Evolutionary conservation across 2,329 filamentous ascomycete species (phyloP).

Genomic region (Penicillium occitanis): DNA sequence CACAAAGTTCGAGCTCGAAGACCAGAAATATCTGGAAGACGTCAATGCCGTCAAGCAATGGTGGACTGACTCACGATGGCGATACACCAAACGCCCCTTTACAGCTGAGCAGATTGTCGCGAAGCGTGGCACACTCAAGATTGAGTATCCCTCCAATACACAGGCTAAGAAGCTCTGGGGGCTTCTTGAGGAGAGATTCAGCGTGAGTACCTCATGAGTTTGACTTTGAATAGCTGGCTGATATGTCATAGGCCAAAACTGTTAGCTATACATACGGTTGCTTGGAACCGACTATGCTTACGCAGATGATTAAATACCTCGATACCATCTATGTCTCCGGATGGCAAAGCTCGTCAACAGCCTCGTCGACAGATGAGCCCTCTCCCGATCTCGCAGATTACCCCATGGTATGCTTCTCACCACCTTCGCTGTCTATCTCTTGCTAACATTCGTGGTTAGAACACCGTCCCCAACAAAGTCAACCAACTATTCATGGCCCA

Average conservation of each 20-base stretch:
- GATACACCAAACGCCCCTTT: conserved; percentile 86
- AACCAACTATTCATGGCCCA: conserved; percentile 97
- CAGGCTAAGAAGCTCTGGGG: conserved; percentile 94
- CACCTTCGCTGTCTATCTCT: no score
- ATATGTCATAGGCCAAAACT: conserved; percentile 66
- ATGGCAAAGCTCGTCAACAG: conserved; percentile 97
- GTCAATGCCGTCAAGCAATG: conserved; percentile 87
- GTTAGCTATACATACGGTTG: conserved; percentile 96
- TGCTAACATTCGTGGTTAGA: conserved; percentile 54
- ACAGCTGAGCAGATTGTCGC: conserved; percentile 96
- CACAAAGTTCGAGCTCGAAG: conserved; percentile 58
- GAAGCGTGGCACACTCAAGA: conserved; percentile 87
- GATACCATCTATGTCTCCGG: conserved; percentile 98
- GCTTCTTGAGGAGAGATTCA: conserved; percentile 81
- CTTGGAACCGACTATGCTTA: conserved; percentile 96
- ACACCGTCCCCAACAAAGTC: conserved; percentile 97
- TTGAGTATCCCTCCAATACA: conserved; percentile 85
- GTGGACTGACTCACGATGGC: conserved; percentile 92
- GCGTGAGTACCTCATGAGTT: conserved; percentile 52
- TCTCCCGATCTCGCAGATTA: conserved; percentile 98
- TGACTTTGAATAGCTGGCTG: not conserved
- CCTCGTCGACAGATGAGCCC: conserved; percentile 90
- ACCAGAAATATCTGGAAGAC: conserved; percentile 74
- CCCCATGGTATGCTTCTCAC: conserved; percentile 66
- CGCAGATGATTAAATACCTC: conserved; percentile 98